Evolutionary conservation across 371 early-diverging fungal genomes (phyloP), one percentile per base, ranked within the genome.

Genomic region (Cladochytrium tenue): DNA sequence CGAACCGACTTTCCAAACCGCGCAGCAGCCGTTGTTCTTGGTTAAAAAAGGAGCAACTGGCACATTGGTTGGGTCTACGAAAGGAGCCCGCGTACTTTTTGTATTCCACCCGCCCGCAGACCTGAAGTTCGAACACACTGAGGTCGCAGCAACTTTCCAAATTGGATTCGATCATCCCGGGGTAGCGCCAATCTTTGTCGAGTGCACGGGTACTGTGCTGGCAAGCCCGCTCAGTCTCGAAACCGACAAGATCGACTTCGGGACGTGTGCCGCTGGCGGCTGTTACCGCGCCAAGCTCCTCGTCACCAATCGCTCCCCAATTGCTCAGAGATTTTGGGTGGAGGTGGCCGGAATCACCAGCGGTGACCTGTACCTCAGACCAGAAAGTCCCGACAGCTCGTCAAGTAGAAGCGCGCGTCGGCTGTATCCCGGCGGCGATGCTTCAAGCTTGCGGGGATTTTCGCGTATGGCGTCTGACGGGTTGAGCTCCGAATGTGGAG

Each of bases 261-360:
- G 62, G 7, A 64, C 57, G 5, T 64, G 75, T 61, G 66, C 66
- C 10, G 59, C 62, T 7, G 75, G 64, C 15, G 56, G 28, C 5
- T 31, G 31, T 1, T 75, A 75, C 53, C 52, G 60, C 3, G 71
- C 68, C 26, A 30, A 25, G 1, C 56, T 75, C 1, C 17, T 62
- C 4, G 56, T 75, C 17, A 53, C 26, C 4, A 75, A 75, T 62
- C 59, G 56, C 17, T 66, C 69, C 34, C 62, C 62, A 34, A 63
- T 66, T 25, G 71, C 75, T 4, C 61, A 66, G 35, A 73, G 66
- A 59, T 69, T 35, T 33, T 60, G 60, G 66, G 33, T 67, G 30
- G 62, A 62, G 28, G 31, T 67, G 53, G 68, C 4, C 33, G 13
- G 65, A 64, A 5, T 64, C 32, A 23, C 58, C 58, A 43, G 56